These are phyloP conservation scores for Alternaria consortialis DNA, from an alignment of 2,329 filamentous ascomycete genomes.

Conservation along the genomic window DNA sequence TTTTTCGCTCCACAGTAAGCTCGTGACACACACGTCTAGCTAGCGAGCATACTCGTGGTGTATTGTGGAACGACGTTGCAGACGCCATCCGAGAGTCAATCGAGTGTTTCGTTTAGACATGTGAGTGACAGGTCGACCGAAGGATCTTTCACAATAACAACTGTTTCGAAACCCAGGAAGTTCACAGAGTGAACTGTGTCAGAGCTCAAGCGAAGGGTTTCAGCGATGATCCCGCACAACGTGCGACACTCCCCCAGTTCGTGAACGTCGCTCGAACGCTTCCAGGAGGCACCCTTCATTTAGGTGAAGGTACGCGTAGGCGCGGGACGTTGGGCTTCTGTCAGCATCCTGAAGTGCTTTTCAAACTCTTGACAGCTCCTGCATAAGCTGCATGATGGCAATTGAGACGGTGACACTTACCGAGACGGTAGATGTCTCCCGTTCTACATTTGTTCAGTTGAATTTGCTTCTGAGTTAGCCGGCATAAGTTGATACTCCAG, in stretches of 20 bases:
- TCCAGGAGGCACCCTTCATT: conserved; percentile 12
- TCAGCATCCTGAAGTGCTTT: conserved; percentile 23
- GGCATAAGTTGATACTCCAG: background rate
- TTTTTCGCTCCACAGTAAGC: conserved; percentile 17
- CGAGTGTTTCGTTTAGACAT: conserved; percentile 15
- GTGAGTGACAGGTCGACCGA: conserved; percentile 1
- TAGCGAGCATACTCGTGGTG: conserved; percentile 10
- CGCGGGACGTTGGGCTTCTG: conserved; percentile 12
- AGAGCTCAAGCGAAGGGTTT: conserved; percentile 25
- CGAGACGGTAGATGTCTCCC: conserved; percentile 4
- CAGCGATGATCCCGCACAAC: conserved; percentile 15
- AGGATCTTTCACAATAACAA: conserved; percentile 4
- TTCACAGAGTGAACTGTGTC: conserved; percentile 19
- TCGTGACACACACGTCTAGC: conserved; percentile 7
- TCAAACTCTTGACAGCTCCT: conserved; percentile 22
- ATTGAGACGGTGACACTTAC: conserved; percentile 25
- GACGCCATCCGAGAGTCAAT: conserved; percentile 1
- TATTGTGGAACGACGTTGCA: conserved; percentile 8
- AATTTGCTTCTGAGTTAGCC: background rate
- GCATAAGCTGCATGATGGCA: conserved; percentile 14
- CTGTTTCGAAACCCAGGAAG: conserved; percentile 25
- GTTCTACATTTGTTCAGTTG: conserved; percentile 4
- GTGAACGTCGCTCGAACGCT: conserved; percentile 14
- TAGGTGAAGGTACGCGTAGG: conserved; percentile 1
- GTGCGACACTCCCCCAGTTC: conserved; percentile 17